Conservation (phyloP, 768 basidiomycete species). For the Macrolepiota dolichaula region DNA sequence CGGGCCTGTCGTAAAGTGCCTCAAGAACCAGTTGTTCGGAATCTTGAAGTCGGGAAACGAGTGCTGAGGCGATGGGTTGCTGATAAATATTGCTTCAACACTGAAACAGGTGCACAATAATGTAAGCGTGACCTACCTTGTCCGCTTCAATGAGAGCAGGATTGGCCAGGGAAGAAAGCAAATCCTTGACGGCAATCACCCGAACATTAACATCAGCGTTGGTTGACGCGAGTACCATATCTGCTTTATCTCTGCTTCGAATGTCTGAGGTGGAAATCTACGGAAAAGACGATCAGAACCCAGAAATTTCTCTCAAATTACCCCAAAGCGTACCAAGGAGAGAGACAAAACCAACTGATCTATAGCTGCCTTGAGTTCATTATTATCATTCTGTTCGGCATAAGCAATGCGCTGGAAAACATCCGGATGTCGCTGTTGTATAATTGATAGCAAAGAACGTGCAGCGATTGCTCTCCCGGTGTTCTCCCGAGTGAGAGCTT, state of each 20-base stretch:
- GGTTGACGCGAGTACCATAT: constrained; percentile 53
- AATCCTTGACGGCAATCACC: constrained; percentile 51
- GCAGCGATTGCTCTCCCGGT: constrained; percentile 17
- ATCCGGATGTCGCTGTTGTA: constrained; percentile 65
- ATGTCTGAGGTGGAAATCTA: constrained; percentile 3
- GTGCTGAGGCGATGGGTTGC: constrained; percentile 58
- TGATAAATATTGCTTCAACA: constrained; percentile 19
- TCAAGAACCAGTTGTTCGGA: constrained; percentile 56
- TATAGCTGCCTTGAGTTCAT: constrained; percentile 36
- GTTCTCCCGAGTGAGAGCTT: constrained; percentile 22
- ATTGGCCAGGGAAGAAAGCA: constrained; percentile 38
- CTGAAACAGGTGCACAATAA: not conserved
- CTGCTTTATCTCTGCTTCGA: constrained; percentile 20
- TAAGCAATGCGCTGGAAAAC: constrained; percentile 42
- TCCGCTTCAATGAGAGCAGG: constrained; percentile 32
- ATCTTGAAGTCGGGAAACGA: constrained; percentile 71
- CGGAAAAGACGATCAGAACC: not conserved
- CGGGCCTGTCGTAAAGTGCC: constrained; percentile 58
- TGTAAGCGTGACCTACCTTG: constrained; percentile 30
- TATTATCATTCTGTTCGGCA: constrained; percentile 29
- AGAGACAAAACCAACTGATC: constrained; percentile 59
- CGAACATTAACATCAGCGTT: constrained; percentile 63
- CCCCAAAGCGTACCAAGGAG: constrained; percentile 40
- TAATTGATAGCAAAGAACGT: constrained; percentile 45
- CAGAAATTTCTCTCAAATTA: not conserved